Percentiles rank a stretch among this genome's conserved stretches.
phyloP scores from a whole-genome alignment of 2,329 filamentous ascomycete species.

The Trichoderma gracile region DNA sequence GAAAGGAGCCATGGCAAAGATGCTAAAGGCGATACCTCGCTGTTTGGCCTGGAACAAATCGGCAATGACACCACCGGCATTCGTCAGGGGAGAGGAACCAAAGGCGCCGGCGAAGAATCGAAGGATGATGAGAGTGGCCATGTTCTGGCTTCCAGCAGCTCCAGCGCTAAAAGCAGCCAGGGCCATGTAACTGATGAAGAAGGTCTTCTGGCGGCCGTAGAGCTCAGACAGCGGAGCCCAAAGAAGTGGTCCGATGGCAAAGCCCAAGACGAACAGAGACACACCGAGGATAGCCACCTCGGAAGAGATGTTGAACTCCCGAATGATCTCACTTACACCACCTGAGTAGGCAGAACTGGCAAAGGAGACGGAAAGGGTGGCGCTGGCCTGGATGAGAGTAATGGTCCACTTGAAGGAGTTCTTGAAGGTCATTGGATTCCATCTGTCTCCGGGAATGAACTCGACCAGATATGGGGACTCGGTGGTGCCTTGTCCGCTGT shows the following conservation, averaged over 20 bases:
- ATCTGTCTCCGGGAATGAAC: conserved; percentile 66
- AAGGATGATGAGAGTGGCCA: conserved; percentile 62
- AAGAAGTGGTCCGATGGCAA: conserved; percentile 61
- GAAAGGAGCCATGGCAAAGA: conserved; percentile 65
- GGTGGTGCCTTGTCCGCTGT: conserved; percentile 62
- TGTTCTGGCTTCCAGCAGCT: conserved; percentile 57
- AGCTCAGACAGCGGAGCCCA: conserved; percentile 69
- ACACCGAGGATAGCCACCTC: conserved; percentile 62
- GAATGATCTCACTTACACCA: conserved; percentile 54
- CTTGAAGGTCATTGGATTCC: conserved; percentile 65
- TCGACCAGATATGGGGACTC: conserved; percentile 69
- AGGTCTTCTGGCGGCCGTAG: conserved; percentile 61
- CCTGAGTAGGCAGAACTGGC: conserved; percentile 68
- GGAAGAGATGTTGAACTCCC: conserved; percentile 52
- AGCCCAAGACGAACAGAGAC: conserved; percentile 64
- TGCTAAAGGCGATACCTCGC: conserved; percentile 57
- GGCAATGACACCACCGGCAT: conserved; percentile 63
- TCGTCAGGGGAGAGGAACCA: conserved; percentile 63
- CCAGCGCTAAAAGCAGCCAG: conserved; percentile 64
- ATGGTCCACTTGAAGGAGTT: conserved; percentile 63
- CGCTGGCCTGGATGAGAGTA: conserved; percentile 62
- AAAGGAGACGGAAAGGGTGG: conserved; percentile 69
- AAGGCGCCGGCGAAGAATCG: conserved; percentile 68
- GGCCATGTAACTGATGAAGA: conserved; percentile 58
- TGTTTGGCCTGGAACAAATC: conserved; percentile 60